Conservation (phyloP, 176 grass and related monocot genomes). For the Hyparrhenia diplandra region DNA sequence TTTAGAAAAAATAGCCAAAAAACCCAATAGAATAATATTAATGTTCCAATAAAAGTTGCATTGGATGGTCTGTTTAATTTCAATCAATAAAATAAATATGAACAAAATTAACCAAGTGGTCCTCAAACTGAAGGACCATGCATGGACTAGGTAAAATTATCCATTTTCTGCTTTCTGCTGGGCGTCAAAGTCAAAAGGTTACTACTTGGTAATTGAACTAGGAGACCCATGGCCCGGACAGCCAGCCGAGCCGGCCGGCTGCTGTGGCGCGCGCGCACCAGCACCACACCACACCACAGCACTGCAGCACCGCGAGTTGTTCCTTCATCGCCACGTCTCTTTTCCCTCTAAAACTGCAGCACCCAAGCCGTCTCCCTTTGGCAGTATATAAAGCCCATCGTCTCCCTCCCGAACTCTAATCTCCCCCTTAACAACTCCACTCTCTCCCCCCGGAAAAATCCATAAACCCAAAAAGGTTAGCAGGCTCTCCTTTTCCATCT, state of each 20-base stretch:
- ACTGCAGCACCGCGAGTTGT: constrained; percentile 1
- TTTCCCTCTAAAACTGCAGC: constrained; percentile 34
- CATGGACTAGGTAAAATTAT: too few relatives aligned
- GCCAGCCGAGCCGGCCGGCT: not conserved
- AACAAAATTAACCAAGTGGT: too few relatives aligned
- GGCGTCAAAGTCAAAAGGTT: too few relatives aligned
- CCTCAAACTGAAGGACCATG: too few relatives aligned
- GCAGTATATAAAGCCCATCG: constrained; percentile 37
- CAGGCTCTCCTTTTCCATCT: not conserved
- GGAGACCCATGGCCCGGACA: not conserved
- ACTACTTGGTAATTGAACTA: too few relatives aligned
- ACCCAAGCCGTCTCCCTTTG: not conserved
- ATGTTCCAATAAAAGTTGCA: too few relatives aligned
- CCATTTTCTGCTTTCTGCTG: too few relatives aligned
- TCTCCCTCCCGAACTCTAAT: constrained; percentile 5
- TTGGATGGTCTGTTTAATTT: too few relatives aligned
- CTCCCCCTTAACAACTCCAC: not conserved
- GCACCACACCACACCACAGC: too few relatives aligned
- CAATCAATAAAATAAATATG: too few relatives aligned
- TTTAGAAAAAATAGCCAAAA: too few relatives aligned
- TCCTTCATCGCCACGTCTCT: constrained; percentile 40
- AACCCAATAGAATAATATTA: too few relatives aligned
- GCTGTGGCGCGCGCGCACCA: not conserved
- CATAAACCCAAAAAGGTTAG: constrained; percentile 10
- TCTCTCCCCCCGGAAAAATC: not conserved